Conservation (phyloP, 768 basidiomycete genomes). For the Chalciporus chontae region DNA sequence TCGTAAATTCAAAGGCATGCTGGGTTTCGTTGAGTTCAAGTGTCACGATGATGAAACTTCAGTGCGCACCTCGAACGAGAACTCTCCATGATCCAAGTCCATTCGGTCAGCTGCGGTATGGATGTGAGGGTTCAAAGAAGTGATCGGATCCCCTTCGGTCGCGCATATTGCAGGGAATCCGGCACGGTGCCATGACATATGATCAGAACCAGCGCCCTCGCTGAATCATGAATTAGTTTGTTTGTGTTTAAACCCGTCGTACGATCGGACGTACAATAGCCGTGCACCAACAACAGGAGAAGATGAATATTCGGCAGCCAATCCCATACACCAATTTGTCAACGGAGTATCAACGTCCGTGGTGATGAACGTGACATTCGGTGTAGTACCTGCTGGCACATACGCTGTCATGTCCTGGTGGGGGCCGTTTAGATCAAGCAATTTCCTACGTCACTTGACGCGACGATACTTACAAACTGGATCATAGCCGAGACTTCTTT, state of each 20-base stretch:
- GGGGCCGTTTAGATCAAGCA: not conserved
- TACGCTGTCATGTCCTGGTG: conserved; percentile 39
- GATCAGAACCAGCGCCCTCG: conserved; percentile 43
- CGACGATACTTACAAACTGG: conserved; percentile 37
- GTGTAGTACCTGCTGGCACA: conserved; percentile 9
- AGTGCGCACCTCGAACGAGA: conserved; percentile 34
- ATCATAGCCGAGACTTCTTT: conserved; percentile 49
- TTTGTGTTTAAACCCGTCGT: not conserved
- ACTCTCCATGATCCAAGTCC: conserved; percentile 35
- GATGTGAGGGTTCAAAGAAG: conserved; percentile 41
- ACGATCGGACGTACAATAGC: conserved; percentile 28
- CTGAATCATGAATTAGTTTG: conserved; percentile 16
- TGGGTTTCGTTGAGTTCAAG: conserved; percentile 24
- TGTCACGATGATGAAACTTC: not conserved
- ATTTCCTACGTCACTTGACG: not conserved
- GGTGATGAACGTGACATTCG: conserved; percentile 29
- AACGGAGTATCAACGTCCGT: conserved; percentile 43
- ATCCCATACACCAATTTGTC: conserved; percentile 34
- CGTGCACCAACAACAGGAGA: conserved; percentile 13
- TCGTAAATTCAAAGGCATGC: conserved; percentile 58
- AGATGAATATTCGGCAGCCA: conserved; percentile 30
- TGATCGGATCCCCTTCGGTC: conserved; percentile 40
- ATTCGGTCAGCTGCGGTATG: conserved; percentile 32
- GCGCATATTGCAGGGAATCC: conserved; percentile 42
- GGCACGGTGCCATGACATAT: conserved; percentile 43